These are phyloP conservation scores for Linnemannia zychae DNA, from an alignment of 192 early-diverging fungal genomes.

Conservation along the genomic window DNA sequence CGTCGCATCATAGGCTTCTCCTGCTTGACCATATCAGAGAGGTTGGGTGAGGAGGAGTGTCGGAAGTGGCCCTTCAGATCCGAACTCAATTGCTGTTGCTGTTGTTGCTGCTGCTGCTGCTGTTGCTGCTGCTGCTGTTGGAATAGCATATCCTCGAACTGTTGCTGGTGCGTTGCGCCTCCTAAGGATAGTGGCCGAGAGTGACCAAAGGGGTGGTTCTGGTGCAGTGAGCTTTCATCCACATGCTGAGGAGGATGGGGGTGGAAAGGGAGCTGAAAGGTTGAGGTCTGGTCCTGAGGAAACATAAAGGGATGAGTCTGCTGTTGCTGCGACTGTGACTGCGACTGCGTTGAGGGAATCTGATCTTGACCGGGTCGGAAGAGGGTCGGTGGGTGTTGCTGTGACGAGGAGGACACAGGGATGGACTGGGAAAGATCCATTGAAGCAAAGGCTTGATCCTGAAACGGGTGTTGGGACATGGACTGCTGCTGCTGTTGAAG, in stretches of 20 bases:
- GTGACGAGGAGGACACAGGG: not conserved
- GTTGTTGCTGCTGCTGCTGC: slow-evolving; percentile 8
- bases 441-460: slow-evolving; percentile 2
- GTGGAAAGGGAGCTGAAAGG: not conserved
- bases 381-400: slow-evolving; percentile 10
- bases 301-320: slow-evolving; percentile 11
- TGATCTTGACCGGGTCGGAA: slow-evolving; percentile 9
- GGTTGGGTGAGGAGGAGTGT: slow-evolving; percentile 35
- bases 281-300: slow-evolving; percentile 8
- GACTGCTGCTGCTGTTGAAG: slow-evolving; percentile 19
- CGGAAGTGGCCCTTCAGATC: slow-evolving; percentile 43
- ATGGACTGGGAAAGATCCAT: slow-evolving; percentile 4
- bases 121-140: slow-evolving; percentile 22
- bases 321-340: slow-evolving; percentile 17
- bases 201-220: slow-evolving; percentile 28
- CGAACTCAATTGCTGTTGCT: slow-evolving; percentile 14
- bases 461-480: slow-evolving; percentile 18
- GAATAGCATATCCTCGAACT: slow-evolving; percentile 46
- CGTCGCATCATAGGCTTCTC: slow-evolving; percentile 13
- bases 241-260: slow-evolving; percentile 1
- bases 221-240: slow-evolving; percentile 19
- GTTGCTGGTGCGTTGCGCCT: slow-evolving; percentile 32
- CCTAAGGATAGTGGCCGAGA: slow-evolving; percentile 30
- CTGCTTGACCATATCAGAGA: slow-evolving; percentile 41
- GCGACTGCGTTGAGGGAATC: slow-evolving; percentile 9